A percentile compares a stretch with the other conserved stretches of the same genome.
These are phyloP conservation scores for Erythrophleum fordii DNA, from an alignment of 306 rosid species.

Conservation along the genomic window DNA sequence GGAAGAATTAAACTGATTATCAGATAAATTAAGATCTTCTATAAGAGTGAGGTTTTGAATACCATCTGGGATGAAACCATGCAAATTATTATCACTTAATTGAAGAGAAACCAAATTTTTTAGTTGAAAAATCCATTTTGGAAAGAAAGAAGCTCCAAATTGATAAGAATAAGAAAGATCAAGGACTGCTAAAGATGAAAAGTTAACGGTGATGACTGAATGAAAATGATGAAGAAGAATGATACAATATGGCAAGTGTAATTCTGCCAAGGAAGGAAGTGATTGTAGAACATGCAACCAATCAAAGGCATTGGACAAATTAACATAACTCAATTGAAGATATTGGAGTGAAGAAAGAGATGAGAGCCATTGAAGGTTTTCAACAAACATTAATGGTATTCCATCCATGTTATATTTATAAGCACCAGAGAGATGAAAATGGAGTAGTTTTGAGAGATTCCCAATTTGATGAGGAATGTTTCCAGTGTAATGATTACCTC, in stretches of 20 bases:
- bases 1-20: neutral
- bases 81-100: accelerated
- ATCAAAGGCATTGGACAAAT: neutral
- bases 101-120: constrained; percentile 2
- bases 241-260: neutral
- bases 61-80: neutral
- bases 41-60: constrained; percentile 30
- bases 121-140: no score
- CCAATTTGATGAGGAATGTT: no score
- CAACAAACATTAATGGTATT: neutral
- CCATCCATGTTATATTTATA: no score
- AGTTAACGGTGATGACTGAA: neutral
- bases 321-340: neutral
- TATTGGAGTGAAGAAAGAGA: constrained; percentile 8
- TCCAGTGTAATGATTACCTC: neutral
- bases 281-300: constrained; percentile 29
- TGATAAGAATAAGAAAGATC: neutral
- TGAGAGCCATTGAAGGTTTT: constrained; percentile 17
- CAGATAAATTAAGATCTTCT: neutral
- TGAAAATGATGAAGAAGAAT: neutral
- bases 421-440: neutral
- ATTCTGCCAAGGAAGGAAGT: neutral
- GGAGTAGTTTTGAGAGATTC: constrained; percentile 18
- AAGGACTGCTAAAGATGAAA: neutral
- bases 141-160: neutral